These are phyloP conservation scores for Cornus controversa DNA, from an alignment of 148 eudicot genomes.

Conservation along the genomic window DNA sequence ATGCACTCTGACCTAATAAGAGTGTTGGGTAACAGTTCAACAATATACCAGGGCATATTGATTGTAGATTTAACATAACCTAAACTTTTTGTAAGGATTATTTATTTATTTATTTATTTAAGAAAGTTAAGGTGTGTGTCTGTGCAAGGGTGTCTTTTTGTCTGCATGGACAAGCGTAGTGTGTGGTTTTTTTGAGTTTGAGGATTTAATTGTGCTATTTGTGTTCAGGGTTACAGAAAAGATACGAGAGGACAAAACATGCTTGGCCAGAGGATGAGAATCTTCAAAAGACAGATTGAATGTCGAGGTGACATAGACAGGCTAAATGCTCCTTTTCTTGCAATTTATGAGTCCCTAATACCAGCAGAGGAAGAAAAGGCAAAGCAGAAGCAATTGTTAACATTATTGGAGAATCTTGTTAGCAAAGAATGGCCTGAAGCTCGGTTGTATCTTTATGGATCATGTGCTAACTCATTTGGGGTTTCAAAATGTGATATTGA, in stretches of 20 bases:
- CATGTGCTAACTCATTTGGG: constrained; percentile 94
- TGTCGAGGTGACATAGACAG: constrained; percentile 68
- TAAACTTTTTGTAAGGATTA: too few relatives aligned
- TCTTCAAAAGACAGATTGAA: constrained; percentile 36
- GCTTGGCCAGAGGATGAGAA: constrained; percentile 68
- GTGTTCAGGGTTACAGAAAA: constrained; percentile 77
- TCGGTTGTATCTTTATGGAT: constrained; percentile 75
- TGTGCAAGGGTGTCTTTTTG: background rate
- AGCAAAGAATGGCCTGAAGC: constrained; percentile 88
- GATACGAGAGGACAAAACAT: constrained; percentile 78
- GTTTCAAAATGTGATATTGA: constrained; percentile 94
- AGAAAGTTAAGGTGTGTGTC: background rate
- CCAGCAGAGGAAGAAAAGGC: constrained; percentile 86
- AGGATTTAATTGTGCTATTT: constrained; percentile 19
- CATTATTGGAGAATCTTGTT: constrained; percentile 71
- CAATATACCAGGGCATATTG: too few relatives aligned
- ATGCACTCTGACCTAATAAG: too few relatives aligned
- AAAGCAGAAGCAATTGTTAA: constrained; percentile 72
- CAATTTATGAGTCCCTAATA: constrained; percentile 63
- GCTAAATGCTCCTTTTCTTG: constrained; percentile 53
- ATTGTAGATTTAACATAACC: too few relatives aligned
- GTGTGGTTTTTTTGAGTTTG: constrained; percentile 6
- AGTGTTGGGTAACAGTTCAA: too few relatives aligned
- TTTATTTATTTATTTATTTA: background rate
- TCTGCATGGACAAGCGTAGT: background rate